Base-by-base conservation (phyloP, 768 basidiomycete species). In the Leccinum imitatum region DNA sequence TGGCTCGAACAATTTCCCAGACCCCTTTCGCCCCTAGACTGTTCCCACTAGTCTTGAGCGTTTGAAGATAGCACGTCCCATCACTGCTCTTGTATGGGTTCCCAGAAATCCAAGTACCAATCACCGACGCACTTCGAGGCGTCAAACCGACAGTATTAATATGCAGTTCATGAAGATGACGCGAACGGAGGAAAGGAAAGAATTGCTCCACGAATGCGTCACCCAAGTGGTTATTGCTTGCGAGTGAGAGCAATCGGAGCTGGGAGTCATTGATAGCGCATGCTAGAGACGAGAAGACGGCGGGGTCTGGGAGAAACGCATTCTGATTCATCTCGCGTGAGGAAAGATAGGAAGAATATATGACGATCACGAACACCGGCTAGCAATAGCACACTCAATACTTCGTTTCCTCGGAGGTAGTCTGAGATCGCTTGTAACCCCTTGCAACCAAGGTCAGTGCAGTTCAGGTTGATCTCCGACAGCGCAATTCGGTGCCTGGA, bases 21-120 rank as follows among this genome's bases (percentile, higher is more conserved):
- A 86, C 77, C 1, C 78, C 81, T 1, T 71, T 75, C 33, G 76
- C 71, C 5, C 82, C 84, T 1, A 89, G 75, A 17, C 70, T 70
- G 62, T 89, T 89, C n/a, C 81, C 83, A 68, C 80, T 87, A 59
- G 81, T 77, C 62, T 79, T 81, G 50, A 89, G 74, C 2, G 71
- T 76, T 53, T 77, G 74, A 17, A 89, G 74, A 15, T 73, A 73
- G 58, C 84, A 84, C 17, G 6, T 51, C 33, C 70, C 65, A 15
- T 52, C 59, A 27, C 46, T 50, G 30, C 54, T 61, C 33, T 63
- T 50, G 4, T 56, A 53, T 10, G 51, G 52, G n/a, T 56, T 53
- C 4, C 82, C 82, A 13, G 81, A 76, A 17, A 89, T 72, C 71
- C 81, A 89, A 10, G 75, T 70, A 17, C 78, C 65, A 59, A 89